Evolutionary conservation across 441 rosid genomes (phyloP).

Genomic region (Jatropha multifida): DNA sequence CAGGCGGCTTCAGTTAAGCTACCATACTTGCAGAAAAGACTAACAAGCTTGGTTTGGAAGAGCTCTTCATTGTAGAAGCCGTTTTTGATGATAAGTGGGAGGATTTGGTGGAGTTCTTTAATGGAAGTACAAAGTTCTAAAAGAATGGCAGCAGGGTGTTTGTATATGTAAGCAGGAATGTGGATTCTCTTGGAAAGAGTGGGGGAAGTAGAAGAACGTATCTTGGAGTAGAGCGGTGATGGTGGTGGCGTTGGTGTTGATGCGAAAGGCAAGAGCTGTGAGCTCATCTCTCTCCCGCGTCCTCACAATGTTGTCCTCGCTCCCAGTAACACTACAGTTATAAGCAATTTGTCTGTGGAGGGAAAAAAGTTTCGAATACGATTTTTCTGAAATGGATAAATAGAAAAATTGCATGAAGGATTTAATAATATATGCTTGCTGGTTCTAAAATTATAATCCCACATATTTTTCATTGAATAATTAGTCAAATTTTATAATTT

Average conservation of each 20-base stretch:
- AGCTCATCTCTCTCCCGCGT: constrained; percentile 30
- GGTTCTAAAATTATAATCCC: too few species aligned
- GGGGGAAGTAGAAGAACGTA: constrained; percentile 9
- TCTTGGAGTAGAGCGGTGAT: not conserved
- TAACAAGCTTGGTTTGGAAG: constrained; percentile 82
- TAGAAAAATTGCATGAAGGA: too few species aligned
- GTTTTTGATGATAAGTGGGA: constrained; percentile 66
- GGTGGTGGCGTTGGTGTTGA: constrained; percentile 13
- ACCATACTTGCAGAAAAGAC: constrained; percentile 73
- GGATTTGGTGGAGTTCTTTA: constrained; percentile 54
- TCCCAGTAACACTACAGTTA: too few species aligned
- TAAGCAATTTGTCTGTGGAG: too few species aligned
- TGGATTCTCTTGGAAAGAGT: constrained; percentile 49
- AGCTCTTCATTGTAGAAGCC: constrained; percentile 56
- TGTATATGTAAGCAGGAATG: constrained; percentile 64
- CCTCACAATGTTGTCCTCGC: not conserved
- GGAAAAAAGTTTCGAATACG: too few species aligned
- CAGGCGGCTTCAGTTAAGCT: constrained; percentile 66
- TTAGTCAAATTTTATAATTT: too few species aligned
- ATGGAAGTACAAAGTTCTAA: constrained; percentile 68
- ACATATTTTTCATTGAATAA: too few species aligned
- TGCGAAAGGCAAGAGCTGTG: constrained; percentile 27
- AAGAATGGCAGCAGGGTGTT: constrained; percentile 78
- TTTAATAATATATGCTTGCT: too few species aligned
- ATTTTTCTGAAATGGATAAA: too few species aligned